A percentile compares a stretch with the other conserved stretches of the same genome.
Evolutionary conservation across 805 yeast species (phyloP).

Genomic region (Saturnispora dispora): DNA sequence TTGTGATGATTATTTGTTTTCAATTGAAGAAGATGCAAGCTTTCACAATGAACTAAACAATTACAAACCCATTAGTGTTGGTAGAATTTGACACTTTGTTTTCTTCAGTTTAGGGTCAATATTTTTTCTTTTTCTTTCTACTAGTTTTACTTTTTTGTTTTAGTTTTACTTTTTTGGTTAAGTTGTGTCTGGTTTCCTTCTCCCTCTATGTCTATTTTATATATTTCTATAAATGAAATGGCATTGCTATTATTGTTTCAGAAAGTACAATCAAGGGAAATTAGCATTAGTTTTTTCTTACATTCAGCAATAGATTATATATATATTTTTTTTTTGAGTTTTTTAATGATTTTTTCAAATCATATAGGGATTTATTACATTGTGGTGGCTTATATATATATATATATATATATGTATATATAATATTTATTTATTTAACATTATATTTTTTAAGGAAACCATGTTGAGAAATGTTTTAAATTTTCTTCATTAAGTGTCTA

Average conservation of each 20-base stretch:
- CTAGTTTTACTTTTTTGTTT: neutral
- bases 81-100: neutral
- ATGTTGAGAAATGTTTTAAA: constrained; percentile 14
- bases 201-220: neutral
- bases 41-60: constrained; percentile 4
- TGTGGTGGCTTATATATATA: neutral
- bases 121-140: neutral
- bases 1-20: constrained; percentile 12
- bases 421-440: neutral
- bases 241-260: neutral
- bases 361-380: neutral
- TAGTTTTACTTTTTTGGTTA: neutral
- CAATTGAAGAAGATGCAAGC: constrained; percentile 11
- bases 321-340: neutral
- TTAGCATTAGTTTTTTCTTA: neutral
- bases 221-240: neutral
- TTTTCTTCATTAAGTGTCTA: constrained; percentile 31
- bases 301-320: neutral
- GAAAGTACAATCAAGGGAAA: neutral
- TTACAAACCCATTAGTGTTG: neutral
- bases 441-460: neutral
- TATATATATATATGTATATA: neutral
- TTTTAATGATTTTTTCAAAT: neutral
- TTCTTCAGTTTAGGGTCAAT: neutral
- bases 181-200: neutral